Percentiles rank a stretch among this genome's conserved stretches.
phyloP scores from a whole-genome alignment of 352 stramenopile genomes.

The Pythium phragmiticola region DNA sequence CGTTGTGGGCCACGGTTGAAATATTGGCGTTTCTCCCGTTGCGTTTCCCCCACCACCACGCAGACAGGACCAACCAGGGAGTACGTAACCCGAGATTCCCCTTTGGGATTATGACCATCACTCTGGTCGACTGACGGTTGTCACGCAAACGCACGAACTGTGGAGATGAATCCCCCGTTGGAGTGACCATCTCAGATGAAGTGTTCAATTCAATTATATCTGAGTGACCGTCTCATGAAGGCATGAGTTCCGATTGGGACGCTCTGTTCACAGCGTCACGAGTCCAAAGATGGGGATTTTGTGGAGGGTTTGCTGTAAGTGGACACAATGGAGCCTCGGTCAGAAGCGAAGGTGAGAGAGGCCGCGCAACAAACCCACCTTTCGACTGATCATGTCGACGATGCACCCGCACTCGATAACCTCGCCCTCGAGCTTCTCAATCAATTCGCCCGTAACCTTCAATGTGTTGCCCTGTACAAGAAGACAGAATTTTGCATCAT shows the following conservation, averaged over 20 bases:
- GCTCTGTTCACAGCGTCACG: slow-evolving; percentile 40
- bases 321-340: background rate
- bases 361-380: slow-evolving; percentile 29
- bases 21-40: slow-evolving; percentile 13
- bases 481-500: background rate
- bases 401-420: slow-evolving; percentile 83
- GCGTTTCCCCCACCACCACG: slow-evolving; percentile 19
- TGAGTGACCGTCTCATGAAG: background rate
- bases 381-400: slow-evolving; percentile 55
- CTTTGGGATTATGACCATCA: slow-evolving; percentile 22
- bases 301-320: slow-evolving; percentile 38
- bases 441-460: slow-evolving; percentile 76
- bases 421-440: slow-evolving; percentile 61
- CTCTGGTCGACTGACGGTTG: slow-evolving; percentile 5
- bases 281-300: slow-evolving; percentile 55
- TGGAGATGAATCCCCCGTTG: slow-evolving; percentile 3
- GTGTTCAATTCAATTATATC: background rate
- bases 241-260: too few species aligned
- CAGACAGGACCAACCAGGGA: slow-evolving; percentile 1
- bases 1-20: background rate
- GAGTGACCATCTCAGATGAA: slow-evolving; percentile 5
- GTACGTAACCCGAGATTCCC: slow-evolving; percentile 15
- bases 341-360: background rate
- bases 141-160: slow-evolving; percentile 21
- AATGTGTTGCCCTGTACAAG: slow-evolving; percentile 58